Base-by-base conservation (phyloP, 495 filamentous ascomycete genomes). In the Hypomontagnella submonticulosa region DNA sequence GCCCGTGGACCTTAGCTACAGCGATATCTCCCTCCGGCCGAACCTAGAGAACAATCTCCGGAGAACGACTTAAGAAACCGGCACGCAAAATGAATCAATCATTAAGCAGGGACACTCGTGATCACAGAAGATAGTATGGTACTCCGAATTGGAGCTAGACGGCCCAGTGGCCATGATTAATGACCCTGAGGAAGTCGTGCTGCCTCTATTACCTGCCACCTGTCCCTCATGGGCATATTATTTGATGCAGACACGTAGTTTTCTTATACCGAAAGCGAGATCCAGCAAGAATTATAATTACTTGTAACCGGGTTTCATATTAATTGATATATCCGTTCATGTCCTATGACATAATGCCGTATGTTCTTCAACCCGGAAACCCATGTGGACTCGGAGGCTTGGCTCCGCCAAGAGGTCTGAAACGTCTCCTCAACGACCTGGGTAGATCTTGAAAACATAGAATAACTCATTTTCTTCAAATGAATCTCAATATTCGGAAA, bases 381-480 rank as follows among this genome's bases (percentile, higher is more conserved):
- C 48, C 6, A n/a, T 37, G 48, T 66, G 32, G 55, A n/a, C 43
- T 60, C 63, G 63, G 63, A 66, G 33, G 51, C 50, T 56, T 61
- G 37, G 57, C 57, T 67, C 63, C 63, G 63, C 57, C 56, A 57
- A 61, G 46, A 47, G 13, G 38, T 37, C 30, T 30, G 37, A 33
- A 46, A 38, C 15, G 18, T 48, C 18, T 53, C 44, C 20, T 55
- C n/a, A 10, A 57, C 27, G 36, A 47, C n/a, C n/a, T n/a, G n/a
- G n/a, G n/a, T n/a, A n/a, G 23, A 18, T 41, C 47, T 34, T 34
- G 10, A 16, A 23, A 42, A 36, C 23, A 51, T 38, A n/a, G 19
- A 27, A 15, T 1, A 12, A 44, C 34, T 33, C 4, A 36, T 44
- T 32, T 10, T 42, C 16, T 30, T 20, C 20, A 3, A 55, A 27